Evolutionary conservation across 2,329 filamentous ascomycete species (phyloP).

Genomic region (Claviceps humidiphila): DNA sequence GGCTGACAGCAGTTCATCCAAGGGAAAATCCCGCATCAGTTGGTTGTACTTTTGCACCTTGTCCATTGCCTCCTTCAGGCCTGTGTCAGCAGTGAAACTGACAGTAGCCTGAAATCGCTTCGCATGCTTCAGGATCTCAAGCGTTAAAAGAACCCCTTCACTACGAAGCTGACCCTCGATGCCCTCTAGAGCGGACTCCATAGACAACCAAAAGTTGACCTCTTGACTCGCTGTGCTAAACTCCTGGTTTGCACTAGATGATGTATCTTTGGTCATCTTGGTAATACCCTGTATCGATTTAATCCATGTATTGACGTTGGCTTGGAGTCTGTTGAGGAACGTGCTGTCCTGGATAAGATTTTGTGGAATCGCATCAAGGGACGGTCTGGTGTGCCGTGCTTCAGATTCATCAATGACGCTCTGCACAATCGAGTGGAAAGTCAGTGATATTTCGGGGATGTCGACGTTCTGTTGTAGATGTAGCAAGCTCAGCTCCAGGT

Average conservation of each 20-base stretch:
- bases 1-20: conserved; percentile 87
- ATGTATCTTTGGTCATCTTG: conserved; percentile 77
- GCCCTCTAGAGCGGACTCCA: conserved; percentile 84
- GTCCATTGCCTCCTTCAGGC: conserved; percentile 89
- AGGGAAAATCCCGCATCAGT: conserved; percentile 93
- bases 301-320: conserved; percentile 94
- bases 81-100: conserved; percentile 92
- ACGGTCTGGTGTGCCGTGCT: conserved; percentile 51
- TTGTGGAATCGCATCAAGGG: conserved; percentile 64
- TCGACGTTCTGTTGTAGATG: conserved; percentile 97
- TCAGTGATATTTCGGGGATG: conserved; percentile 80
- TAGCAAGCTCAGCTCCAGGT: conserved; percentile 77
- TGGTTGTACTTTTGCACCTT: conserved; percentile 98
- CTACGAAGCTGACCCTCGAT: conserved; percentile 82
- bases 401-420: conserved; percentile 68
- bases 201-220: conserved; percentile 97
- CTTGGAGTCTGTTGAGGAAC: conserved; percentile 87
- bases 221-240: conserved; percentile 77
- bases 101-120: conserved; percentile 97
- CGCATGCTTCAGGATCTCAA: conserved; percentile 90
- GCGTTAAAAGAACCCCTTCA: conserved; percentile 77
- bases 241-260: conserved; percentile 40
- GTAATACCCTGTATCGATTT: conserved; percentile 96
- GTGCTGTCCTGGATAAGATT: conserved; percentile 73
- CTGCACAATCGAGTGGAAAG: conserved; percentile 81